Percentiles rank a stretch among this genome's conserved stretches.
phyloP scores from a whole-genome alignment of 495 filamentous ascomycete species.

The Neurospora africana region DNA sequence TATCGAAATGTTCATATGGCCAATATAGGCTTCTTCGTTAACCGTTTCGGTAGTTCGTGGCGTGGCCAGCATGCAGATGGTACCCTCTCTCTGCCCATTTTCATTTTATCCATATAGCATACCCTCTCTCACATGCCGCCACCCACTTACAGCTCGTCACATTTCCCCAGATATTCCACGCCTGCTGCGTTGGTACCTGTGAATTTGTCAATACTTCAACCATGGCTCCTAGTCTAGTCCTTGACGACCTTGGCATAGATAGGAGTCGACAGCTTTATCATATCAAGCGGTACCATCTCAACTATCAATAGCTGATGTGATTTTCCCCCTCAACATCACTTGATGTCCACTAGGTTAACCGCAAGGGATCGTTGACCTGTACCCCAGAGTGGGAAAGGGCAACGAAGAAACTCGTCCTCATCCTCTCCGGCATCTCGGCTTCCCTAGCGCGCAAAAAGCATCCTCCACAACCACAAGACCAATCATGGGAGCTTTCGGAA shows the following conservation, averaged over 20 bases:
- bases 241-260: not conserved
- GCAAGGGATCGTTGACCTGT: not conserved
- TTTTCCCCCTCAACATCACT: not conserved
- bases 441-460: not conserved
- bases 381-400: not conserved
- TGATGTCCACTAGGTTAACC: not conserved
- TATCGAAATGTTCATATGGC: not conserved
- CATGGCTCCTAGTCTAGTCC: not conserved
- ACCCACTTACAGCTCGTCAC: not conserved
- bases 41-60: not conserved
- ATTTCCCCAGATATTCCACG: not conserved
- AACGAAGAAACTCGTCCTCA: not conserved
- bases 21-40: not conserved
- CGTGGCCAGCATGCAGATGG: not conserved
- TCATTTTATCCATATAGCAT: not conserved
- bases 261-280: not conserved
- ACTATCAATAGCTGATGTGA: not conserved
- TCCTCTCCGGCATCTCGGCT: not conserved
- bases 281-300: not conserved
- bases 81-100: not conserved
- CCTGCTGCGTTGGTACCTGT: not conserved
- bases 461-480: not conserved
- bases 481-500: not conserved
- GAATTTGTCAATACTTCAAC: not conserved
- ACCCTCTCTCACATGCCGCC: not conserved